These are phyloP conservation scores for Penicillium maclennaniae DNA, from an alignment of 495 filamentous ascomycete genomes.

Conservation along the genomic window DNA sequence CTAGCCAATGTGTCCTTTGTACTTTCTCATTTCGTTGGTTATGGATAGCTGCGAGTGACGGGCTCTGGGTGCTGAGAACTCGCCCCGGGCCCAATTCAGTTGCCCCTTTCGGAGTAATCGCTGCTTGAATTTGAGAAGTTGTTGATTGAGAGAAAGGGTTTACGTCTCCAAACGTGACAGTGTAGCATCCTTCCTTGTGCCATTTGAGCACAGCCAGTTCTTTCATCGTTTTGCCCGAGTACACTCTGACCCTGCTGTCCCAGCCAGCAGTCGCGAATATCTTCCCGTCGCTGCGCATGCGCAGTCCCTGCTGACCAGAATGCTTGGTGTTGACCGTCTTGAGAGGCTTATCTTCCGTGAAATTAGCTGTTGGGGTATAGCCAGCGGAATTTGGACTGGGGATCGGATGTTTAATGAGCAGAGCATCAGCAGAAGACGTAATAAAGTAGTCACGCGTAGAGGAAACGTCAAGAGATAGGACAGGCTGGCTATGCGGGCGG, in stretches of 20 bases:
- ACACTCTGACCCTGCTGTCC: constrained; percentile 79
- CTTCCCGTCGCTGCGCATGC: constrained; percentile 73
- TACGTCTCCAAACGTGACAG: constrained; percentile 66
- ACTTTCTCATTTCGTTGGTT: constrained; percentile 62
- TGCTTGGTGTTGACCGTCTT: constrained; percentile 74
- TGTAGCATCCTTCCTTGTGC: constrained; percentile 87
- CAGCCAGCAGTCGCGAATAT: constrained; percentile 91
- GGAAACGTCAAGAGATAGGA: constrained; percentile 70
- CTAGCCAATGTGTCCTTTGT: constrained; percentile 79
- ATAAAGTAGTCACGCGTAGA: constrained; percentile 60
- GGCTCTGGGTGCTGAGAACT: not conserved
- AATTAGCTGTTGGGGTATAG: constrained; percentile 7
- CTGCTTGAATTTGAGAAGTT: not conserved
- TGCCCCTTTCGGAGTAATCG: not conserved
- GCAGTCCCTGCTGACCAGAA: constrained; percentile 79
- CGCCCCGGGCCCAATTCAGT: not conserved
- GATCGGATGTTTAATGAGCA: constrained; percentile 61
- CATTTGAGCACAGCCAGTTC: constrained; percentile 94
- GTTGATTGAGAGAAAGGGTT: constrained; percentile 16
- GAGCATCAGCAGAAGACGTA: constrained; percentile 78
- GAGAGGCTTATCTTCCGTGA: constrained; percentile 40
- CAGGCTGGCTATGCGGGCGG: constrained; percentile 74
- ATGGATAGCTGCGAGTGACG: constrained; percentile 50
- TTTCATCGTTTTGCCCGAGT: constrained; percentile 73
- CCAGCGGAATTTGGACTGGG: constrained; percentile 23